phyloP scores from a whole-genome alignment of 2,329 filamentous ascomycete species.

The Aspergillus spinulosporus region DNA sequence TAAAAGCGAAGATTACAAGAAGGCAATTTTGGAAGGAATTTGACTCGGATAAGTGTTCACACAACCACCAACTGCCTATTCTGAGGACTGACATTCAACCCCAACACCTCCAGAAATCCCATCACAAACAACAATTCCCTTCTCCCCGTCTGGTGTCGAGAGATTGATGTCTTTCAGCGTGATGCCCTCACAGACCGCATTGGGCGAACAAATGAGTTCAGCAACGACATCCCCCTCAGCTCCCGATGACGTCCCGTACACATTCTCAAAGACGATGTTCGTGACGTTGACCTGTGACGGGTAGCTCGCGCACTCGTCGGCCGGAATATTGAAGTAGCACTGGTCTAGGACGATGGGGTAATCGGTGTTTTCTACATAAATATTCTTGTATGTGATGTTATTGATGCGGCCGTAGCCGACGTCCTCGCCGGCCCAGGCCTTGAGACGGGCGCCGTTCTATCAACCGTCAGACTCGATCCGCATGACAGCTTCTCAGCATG shows the following conservation, averaged over 20 bases:
- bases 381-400: slow-evolving; percentile 64
- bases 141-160: slow-evolving; percentile 50
- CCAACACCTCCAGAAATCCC: slow-evolving; percentile 46
- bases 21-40: neutral
- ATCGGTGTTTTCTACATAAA: slow-evolving; percentile 61
- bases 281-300: slow-evolving; percentile 61
- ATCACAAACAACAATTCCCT: slow-evolving; percentile 54
- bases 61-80: neutral
- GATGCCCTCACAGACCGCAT: slow-evolving; percentile 59
- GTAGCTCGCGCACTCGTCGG: slow-evolving; percentile 53
- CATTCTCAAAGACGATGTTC: slow-evolving; percentile 60
- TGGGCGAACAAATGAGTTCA: slow-evolving; percentile 58
- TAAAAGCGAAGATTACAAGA: neutral
- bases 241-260: slow-evolving; percentile 59
- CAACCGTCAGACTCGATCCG: neutral
- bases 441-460: slow-evolving; percentile 59
- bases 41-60: no score
- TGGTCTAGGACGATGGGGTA: slow-evolving; percentile 60
- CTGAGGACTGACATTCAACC: slow-evolving; percentile 32
- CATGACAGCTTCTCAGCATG: neutral
- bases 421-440: slow-evolving; percentile 60
- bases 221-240: slow-evolving; percentile 58
- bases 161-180: slow-evolving; percentile 57
- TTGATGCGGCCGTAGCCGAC: slow-evolving; percentile 62
- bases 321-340: slow-evolving; percentile 62